Base-by-base conservation (phyloP, 768 basidiomycete species). In the Inosperma sp. region DNA sequence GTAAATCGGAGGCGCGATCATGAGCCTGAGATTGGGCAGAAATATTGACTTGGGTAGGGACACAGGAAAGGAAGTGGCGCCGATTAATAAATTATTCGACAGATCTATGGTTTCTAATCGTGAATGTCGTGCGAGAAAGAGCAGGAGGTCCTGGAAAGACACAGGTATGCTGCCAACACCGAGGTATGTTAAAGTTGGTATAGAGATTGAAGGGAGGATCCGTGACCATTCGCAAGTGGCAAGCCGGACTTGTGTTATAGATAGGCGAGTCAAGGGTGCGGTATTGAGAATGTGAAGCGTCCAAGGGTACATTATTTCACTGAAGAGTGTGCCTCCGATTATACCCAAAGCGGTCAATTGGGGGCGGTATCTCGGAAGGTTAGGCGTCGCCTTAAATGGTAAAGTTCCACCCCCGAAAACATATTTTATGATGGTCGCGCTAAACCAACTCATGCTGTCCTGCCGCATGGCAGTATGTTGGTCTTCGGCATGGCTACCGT, bases 81-180 rank as follows among this genome's bases (percentile, higher is more conserved):
- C 47, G 27, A 48, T 34, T 8, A 29, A 34, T 25, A 26, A 17
- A 37, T 37, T 27, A 9, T 21, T 22, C 4, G 34, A 35, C 31
- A 48, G 31, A 34, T 48, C 26, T n/a, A 48, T 34, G 14, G 19
- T 16, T 17, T 31, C 40, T 12, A 51, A 19, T 35, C 31, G 41
- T 30, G 51, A 35, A 39, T 33, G 22, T 37, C 55, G 58, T 49
- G 33, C 31, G 30, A 51, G 45, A 34, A 56, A 50, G 47, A 48
- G 36, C 27, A 33, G 34, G 43, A 48, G 29, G 53, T 48, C 47
- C 3, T 12, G n/a, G 16, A 48, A 48, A 22, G 22, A 19, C 12
- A 48, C 35, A 36, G 7, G 2, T 4, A 36, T 17, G 17, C 13
- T 21, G 23, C 34, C 36, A 26, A 48, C 27, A 13, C 17, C 34